Evolutionary conservation across 306 rosid genomes (phyloP).

Genomic region (Sindora glabra): DNA sequence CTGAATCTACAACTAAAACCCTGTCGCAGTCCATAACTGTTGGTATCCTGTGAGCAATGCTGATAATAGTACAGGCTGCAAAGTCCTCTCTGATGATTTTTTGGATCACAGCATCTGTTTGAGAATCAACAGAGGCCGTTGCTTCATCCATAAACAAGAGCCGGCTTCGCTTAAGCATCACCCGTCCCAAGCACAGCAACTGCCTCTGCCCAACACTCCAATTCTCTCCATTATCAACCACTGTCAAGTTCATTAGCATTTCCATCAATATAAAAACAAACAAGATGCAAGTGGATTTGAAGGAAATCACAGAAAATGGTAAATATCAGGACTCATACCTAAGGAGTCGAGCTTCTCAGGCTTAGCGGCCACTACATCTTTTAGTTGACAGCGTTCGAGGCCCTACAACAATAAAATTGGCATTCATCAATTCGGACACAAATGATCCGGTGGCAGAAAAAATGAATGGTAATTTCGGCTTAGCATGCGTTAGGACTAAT

Average conservation of each 20-base stretch:
- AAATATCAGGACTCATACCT: slow-evolving; percentile 36
- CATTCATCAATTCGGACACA: no score
- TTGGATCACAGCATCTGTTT: slow-evolving; percentile 83
- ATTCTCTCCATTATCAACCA: slow-evolving; percentile 82
- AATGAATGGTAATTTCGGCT: no score
- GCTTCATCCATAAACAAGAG: slow-evolving; percentile 94
- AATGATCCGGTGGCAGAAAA: no score
- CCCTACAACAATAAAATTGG: slow-evolving; percentile 41
- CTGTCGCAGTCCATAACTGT: slow-evolving; percentile 91
- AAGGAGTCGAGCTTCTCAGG: slow-evolving; percentile 67
- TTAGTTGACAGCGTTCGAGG: slow-evolving; percentile 88
- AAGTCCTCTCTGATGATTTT: slow-evolving; percentile 88
- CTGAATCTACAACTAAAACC: slow-evolving; percentile 82
- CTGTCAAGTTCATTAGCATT: slow-evolving; percentile 22
- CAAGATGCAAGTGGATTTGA: background rate
- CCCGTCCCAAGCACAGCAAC: slow-evolving; percentile 83
- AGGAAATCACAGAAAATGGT: slow-evolving; percentile 1
- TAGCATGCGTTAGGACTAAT: no score
- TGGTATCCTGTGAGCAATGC: slow-evolving; percentile 97
- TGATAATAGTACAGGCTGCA: slow-evolving; percentile 74
- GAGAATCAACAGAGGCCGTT: slow-evolving; percentile 95
- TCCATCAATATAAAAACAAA: background rate
- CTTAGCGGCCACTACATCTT: slow-evolving; percentile 71
- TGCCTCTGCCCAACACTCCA: slow-evolving; percentile 99
- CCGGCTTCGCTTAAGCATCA: slow-evolving; percentile 82